Evolutionary conservation across 2,329 filamentous ascomycete genomes (phyloP), one percentile per base, ranked within the genome.

Genomic region (Mollisia scopiformis): DNA sequence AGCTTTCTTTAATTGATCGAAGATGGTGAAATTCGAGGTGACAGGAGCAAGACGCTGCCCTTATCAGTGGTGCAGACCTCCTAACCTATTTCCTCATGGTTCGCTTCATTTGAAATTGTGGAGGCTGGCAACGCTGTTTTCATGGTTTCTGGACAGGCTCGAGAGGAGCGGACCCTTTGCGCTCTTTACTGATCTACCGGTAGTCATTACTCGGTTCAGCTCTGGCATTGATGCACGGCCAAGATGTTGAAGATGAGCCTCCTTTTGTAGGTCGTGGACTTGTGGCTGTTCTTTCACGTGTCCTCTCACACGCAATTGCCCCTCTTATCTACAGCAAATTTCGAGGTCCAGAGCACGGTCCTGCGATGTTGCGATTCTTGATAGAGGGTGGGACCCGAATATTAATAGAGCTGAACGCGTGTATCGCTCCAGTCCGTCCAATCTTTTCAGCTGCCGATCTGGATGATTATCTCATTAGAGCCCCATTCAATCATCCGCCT

Each of bases 321-420:
- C 13, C 46, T 50, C 33, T 6, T 16, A 28, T 49, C 55, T 19
- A 57, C 19, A 13, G 27, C 47, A 27, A 41, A 51, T 51, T 51
- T 35, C n/a, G 49, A 33, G 6, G 27, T 51, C 49, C 49, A 33
- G 19, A 8, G 30, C 28, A 49, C 28, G n/a, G 46, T 28, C 46
- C 49, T 41, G 31, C 52, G 33, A 59, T 46, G 14, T 31, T 21
- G 33, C n/a, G 11, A 55, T n/a, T 43, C 39, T 49, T 47, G 41
- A 28, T 23, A 46, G 49, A 35, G 19, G 13, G 50, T 59, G 37
- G 54, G 43, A 21, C 30, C 10, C 8, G 41, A 59, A 50, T 55
- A 59, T 55, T 57, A 54, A 59, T 59, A 62, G 57, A 39, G 49
- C 30, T 51, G 30, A 33, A 59, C 61, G 56, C 53, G 57, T 60